Base-by-base conservation (phyloP, 305 asterid genomes). In the Fraxinus ornus region DNA sequence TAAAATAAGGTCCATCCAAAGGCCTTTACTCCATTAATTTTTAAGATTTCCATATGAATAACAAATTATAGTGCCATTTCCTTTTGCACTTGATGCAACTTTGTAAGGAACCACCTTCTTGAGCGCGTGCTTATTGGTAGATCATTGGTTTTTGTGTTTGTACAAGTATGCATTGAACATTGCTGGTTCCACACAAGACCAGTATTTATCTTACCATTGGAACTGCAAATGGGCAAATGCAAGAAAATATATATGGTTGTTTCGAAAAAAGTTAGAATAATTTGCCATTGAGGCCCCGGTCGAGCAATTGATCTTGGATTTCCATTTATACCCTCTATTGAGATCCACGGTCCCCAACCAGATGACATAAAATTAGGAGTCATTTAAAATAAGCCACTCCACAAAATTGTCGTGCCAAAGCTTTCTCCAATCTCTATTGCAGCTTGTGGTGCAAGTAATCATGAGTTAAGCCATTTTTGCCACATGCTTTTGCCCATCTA, bases 391-490 rank as follows among this genome's bases (percentile, higher is more conserved):
- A 7, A 24, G 0, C 3, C 0, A 9, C 7, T 8, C 19, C 36
- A 66, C n/a, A 24, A 66, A 66, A 26, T 66, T 1, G 73, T 66
- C 73, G 1, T 8, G 17, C 26, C 73, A 26, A 9, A 24, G 33
- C 5, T 66, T n/a, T 39, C n/a, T n/a, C 12, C 49, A 76, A 41
- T 80, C 80, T 82, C 88, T 60, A 79, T 21, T 57, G 68, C 85
- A 88, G 91, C 98, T 95, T 95, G 98, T 93, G 78, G 88, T 30
- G 89, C 97, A 95, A 91, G 98, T 83, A 79, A 41, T 35, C 1
- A 28, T 4, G 6, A 33, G 36, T 33, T 33, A 33, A 33, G 36
- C 6, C 36, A 33, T 33, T 33, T 33, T 4, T 33, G 36, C 6
- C 4, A 0, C 36, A 33, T 33, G 4, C 4, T 33, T 33, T 33